A percentile compares a stretch with the other conserved stretches of the same genome.
Evolutionary conservation across 352 stramenopile species (phyloP).

Genomic region (Globisporangium okanoganense): DNA sequence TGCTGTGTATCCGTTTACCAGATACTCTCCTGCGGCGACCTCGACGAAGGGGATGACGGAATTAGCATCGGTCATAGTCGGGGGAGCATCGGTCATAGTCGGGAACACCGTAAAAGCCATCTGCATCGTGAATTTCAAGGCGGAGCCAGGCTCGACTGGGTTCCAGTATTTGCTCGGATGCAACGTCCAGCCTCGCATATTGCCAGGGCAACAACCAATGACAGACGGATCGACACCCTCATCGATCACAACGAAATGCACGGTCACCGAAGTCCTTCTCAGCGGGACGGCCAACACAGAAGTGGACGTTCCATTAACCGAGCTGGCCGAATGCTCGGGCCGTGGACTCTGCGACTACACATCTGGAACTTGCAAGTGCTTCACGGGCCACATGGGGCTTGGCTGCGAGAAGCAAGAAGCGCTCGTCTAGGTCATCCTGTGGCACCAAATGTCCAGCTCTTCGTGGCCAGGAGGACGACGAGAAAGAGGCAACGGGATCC

Average conservation of each 20-base stretch:
- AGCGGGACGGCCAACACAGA: no score
- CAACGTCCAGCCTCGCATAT: slow-evolving; percentile 23
- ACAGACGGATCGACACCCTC: slow-evolving; percentile 9
- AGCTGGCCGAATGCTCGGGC: slow-evolving; percentile 55
- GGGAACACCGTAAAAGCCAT: neutral
- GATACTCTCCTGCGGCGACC: slow-evolving; percentile 13
- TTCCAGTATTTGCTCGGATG: slow-evolving; percentile 57
- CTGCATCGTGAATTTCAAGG: slow-evolving; percentile 44
- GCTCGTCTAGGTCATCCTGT: slow-evolving; percentile 29
- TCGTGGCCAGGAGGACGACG: neutral
- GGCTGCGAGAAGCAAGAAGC: slow-evolving; percentile 71
- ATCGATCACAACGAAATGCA: slow-evolving; percentile 20
- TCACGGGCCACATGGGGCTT: slow-evolving; percentile 66
- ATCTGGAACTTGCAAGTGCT: slow-evolving; percentile 61
- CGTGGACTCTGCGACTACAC: slow-evolving; percentile 53
- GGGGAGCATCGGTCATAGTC: no score
- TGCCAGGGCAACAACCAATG: slow-evolving; percentile 41
- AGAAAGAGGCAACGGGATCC: neutral
- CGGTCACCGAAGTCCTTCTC: slow-evolving; percentile 34
- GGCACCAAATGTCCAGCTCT: neutral
- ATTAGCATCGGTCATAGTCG: no score
- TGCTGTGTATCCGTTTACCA: slow-evolving; percentile 17
- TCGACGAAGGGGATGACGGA: no score
- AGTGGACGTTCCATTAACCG: slow-evolving; percentile 37
- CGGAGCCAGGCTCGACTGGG: slow-evolving; percentile 48